Base-by-base conservation (phyloP, 768 basidiomycete genomes). In the Calocybe cyanea region DNA sequence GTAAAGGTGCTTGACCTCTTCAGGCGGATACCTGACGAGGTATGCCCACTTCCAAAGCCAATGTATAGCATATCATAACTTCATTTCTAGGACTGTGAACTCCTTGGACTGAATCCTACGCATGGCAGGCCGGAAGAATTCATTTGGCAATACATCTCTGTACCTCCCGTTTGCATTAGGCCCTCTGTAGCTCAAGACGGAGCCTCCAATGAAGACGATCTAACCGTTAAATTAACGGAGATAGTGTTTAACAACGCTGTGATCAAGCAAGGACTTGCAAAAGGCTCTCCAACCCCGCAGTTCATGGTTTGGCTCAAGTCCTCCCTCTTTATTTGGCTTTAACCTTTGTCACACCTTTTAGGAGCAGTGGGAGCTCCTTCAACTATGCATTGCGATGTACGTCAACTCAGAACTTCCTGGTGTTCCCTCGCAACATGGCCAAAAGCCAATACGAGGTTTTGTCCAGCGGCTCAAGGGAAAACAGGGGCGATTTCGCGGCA, bases 321-420 rank as follows among this genome's bases (percentile, higher is more conserved):
- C 47, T 35, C 35, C 28, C 28, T 44, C 32, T 33, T 32, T 24
- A 6, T 31, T n/a, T 28, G 5, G 11, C 25, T 17, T 21, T 33
- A 35, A 38, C 6, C 36, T 34, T 32, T 6, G 31, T 42, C 23
- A 21, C n/a, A 19, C 31, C 32, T 50, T 24, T 31, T 34, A 93
- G 92, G 94, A 93, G 78, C 85, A 95, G 80, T 99, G 96, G 96
- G 96, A 98, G 57, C 92, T 95, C 53, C 74, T 99, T 1, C 92
- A 96, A 58, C 76, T 94, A 39, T 86, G 87, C 13, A 91, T 98
- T 19, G 96, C 96, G 0, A 87, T 98, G 79, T 99, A 98, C 64
- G 86, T 99, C 71, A 98, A 98, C 68, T 95, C 95, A 2, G 94
- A 97, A 61, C 73, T 92, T 10, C 96, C 96, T 11, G 96, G 96